phyloP scores from a whole-genome alignment of 163 green algal species.

The Scenedesmus sp. region DNA sequence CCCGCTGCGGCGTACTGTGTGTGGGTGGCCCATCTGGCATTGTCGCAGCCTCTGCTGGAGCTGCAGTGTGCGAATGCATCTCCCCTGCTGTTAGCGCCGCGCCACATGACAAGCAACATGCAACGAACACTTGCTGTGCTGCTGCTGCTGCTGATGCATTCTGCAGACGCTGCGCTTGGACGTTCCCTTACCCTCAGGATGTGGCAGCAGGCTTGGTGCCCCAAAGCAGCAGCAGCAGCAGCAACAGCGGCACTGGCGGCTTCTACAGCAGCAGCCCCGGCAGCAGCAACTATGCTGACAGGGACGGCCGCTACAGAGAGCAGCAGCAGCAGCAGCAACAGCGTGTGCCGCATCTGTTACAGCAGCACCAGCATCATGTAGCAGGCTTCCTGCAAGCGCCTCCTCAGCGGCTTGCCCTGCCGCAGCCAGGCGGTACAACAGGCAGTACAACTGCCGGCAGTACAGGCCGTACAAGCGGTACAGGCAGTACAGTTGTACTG shows the following conservation, averaged over 20 bases:
- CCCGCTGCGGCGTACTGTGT: no score
- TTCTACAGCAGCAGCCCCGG: constrained; percentile 20
- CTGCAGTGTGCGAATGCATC: no score
- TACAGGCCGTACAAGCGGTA: neutral
- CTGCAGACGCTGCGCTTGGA: constrained; percentile 32
- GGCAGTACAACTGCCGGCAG: neutral
- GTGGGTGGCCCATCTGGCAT: no score
- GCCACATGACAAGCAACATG: no score
- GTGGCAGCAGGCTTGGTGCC: constrained; percentile 21
- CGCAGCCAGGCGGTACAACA: neutral
- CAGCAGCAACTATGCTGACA: neutral
- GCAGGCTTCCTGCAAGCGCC: constrained; percentile 20
- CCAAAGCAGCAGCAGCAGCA: neutral
- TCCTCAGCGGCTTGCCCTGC: neutral
- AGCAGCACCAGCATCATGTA: neutral
- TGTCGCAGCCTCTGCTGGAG: no score
- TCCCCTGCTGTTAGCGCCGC: no score
- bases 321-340: constrained; percentile 24
- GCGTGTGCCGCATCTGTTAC: neutral
- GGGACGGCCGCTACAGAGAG: neutral
- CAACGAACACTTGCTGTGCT: no score
- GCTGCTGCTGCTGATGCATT: no score
- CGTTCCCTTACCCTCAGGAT: constrained; percentile 38
- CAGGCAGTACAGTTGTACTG: neutral
- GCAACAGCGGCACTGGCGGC: neutral